Evolutionary conservation across 2,329 filamentous ascomycete genomes (phyloP).

Genomic region (Fusarium mundagurra): DNA sequence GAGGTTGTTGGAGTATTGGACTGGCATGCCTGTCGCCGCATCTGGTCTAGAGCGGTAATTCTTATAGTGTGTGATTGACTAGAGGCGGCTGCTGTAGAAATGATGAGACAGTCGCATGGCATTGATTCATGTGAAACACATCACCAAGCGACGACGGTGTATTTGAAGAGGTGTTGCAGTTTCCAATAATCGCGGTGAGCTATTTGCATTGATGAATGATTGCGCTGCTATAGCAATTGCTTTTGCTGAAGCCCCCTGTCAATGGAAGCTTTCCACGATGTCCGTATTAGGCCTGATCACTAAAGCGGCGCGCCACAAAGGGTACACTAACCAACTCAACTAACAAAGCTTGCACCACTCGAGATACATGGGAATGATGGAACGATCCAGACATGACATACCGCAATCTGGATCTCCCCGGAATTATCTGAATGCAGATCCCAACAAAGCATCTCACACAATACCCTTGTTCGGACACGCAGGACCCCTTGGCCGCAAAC

Average conservation of each 20-base stretch:
- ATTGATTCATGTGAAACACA: no score
- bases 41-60: background rate
- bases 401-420: background rate
- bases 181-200: fast-evolving
- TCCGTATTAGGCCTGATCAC: background rate
- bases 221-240: no score
- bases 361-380: no score
- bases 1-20: background rate
- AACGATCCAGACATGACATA: background rate
- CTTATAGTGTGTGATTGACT: background rate
- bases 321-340: background rate
- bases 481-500: background rate
- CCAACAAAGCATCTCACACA: background rate
- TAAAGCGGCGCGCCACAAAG: background rate
- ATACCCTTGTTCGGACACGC: background rate
- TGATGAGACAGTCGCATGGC: background rate
- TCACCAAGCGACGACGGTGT: background rate
- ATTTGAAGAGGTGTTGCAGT: fast-evolving
- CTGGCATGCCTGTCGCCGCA: background rate
- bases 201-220: background rate
- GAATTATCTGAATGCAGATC: background rate
- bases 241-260: background rate
- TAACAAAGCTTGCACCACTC: background rate
- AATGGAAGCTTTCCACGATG: background rate
- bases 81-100: background rate